phyloP scores from a whole-genome alignment of 2,329 filamentous ascomycete genomes.

The Macrophomina phaseolina region DNA sequence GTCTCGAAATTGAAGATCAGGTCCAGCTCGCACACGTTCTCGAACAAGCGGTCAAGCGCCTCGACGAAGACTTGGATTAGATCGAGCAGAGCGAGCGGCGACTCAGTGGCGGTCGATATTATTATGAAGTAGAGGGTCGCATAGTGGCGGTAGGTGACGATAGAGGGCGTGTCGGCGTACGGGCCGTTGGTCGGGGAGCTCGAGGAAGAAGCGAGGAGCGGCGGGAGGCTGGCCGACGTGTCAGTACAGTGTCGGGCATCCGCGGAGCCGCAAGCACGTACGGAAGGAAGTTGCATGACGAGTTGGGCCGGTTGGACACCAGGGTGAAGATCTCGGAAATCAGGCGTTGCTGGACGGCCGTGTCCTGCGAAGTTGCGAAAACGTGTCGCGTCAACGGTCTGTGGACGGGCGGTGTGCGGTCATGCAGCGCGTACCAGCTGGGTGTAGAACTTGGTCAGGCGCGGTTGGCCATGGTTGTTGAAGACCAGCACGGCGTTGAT shows the following conservation, averaged over 20 bases:
- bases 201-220: constrained; percentile 60
- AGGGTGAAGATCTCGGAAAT: constrained; percentile 98
- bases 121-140: constrained; percentile 98
- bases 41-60: constrained; percentile 90
- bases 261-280: constrained; percentile 41
- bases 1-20: constrained; percentile 99
- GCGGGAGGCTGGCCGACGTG: constrained; percentile 63
- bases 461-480: constrained; percentile 96
- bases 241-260: background rate
- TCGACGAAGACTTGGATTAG: constrained; percentile 99
- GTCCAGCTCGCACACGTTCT: constrained; percentile 98
- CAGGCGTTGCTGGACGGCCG: constrained; percentile 92
- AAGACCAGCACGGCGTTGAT: constrained; percentile 99
- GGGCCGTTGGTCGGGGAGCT: constrained; percentile 54
- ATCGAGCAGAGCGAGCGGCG: constrained; percentile 91
- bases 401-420: background rate
- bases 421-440: constrained; percentile 69
- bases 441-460: constrained; percentile 98
- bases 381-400: constrained; percentile 12
- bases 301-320: constrained; percentile 87
- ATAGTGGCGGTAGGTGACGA: constrained; percentile 97
- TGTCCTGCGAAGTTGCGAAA: constrained; percentile 68
- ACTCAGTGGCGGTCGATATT: constrained; percentile 95
- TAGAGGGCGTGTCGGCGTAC: constrained; percentile 87
- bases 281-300: constrained; percentile 96